Percentiles rank a stretch among this genome's conserved stretches.
These are phyloP conservation scores for Novymonas esmeraldas DNA, from an alignment of 208 protist genomes.

Conservation along the genomic window DNA sequence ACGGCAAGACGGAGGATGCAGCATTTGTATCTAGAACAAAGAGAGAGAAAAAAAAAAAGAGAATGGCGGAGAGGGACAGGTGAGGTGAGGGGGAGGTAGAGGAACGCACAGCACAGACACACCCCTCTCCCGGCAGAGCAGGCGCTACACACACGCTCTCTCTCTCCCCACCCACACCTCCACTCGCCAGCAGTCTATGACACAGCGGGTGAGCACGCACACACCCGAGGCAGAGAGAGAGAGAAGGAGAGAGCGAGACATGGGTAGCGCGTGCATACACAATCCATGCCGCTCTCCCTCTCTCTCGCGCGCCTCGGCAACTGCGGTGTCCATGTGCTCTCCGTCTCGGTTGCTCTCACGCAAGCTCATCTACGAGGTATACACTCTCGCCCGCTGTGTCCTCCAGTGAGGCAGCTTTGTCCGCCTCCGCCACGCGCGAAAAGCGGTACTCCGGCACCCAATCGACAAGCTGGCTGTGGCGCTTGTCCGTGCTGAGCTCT, in stretches of 20 bases:
- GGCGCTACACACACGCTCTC: too few relatives aligned
- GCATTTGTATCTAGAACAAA: slow-evolving; percentile 12
- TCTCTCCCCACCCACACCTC: too few relatives aligned
- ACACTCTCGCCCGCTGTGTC: slow-evolving; percentile 83
- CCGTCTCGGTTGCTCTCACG: slow-evolving; percentile 10
- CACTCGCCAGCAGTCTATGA: too few relatives aligned
- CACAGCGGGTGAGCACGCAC: too few relatives aligned
- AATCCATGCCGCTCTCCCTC: too few relatives aligned
- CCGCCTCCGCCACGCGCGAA: slow-evolving; percentile 49
- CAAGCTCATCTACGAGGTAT: slow-evolving; percentile 73
- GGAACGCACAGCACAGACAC: too few relatives aligned
- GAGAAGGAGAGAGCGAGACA: too few relatives aligned
- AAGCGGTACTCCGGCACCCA: slow-evolving; percentile 55
- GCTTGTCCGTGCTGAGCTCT: slow-evolving; percentile 67
- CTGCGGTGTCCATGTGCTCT: background rate
- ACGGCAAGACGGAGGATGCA: background rate
- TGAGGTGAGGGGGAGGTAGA: background rate
- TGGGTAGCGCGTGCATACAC: too few relatives aligned
- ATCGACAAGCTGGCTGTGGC: slow-evolving; percentile 61
- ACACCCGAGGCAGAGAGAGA: too few relatives aligned
- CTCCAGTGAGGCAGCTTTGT: slow-evolving; percentile 44
- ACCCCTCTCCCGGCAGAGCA: too few relatives aligned
- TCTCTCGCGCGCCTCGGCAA: too few relatives aligned
- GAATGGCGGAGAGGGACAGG: background rate
- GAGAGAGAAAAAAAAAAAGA: background rate